Evolutionary conservation across 2,329 filamentous ascomycete species (phyloP).

Genomic region (Alternaria gaisen): DNA sequence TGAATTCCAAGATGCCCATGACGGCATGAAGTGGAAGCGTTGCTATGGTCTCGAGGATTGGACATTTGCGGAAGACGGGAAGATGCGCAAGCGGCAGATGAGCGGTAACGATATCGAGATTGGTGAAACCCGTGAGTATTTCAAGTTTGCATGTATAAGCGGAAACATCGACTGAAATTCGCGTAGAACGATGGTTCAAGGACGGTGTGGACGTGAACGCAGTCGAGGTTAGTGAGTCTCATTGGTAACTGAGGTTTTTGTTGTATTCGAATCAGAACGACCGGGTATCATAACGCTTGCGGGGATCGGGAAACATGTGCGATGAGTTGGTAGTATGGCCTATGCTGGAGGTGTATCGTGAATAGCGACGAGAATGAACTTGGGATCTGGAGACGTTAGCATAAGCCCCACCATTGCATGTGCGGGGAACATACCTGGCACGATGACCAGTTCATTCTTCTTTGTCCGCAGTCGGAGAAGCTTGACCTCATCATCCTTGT

Average conservation of each 20-base stretch:
- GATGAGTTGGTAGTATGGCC: constrained; percentile 20
- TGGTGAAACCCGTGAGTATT: constrained; percentile 53
- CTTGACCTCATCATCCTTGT: constrained; percentile 80
- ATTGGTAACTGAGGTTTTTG: constrained; percentile 61
- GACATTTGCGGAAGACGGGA: constrained; percentile 75
- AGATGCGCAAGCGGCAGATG: constrained; percentile 80
- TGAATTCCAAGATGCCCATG: constrained; percentile 74
- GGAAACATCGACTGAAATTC: constrained; percentile 14
- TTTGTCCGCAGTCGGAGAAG: constrained; percentile 80
- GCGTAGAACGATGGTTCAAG: constrained; percentile 71
- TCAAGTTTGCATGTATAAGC: background rate
- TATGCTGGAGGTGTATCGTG: constrained; percentile 80
- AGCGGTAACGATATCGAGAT: constrained; percentile 77
- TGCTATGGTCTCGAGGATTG: constrained; percentile 86
- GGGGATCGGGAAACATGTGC: background rate
- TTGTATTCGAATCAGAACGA: constrained; percentile 5
- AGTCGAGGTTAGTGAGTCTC: constrained; percentile 71
- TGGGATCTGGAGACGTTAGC: constrained; percentile 63
- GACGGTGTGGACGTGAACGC: constrained; percentile 73
- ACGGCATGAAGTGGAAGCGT: constrained; percentile 71
- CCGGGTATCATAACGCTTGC: constrained; percentile 36
- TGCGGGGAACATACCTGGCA: constrained; percentile 62
- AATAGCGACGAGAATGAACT: constrained; percentile 80
- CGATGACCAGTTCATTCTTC: constrained; percentile 84
- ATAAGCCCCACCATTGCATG: background rate